Percentiles rank a stretch among this genome's conserved stretches.
Conservation (phyloP, 2,329 filamentous ascomycete species). For the Claviceps sp. region DNA sequence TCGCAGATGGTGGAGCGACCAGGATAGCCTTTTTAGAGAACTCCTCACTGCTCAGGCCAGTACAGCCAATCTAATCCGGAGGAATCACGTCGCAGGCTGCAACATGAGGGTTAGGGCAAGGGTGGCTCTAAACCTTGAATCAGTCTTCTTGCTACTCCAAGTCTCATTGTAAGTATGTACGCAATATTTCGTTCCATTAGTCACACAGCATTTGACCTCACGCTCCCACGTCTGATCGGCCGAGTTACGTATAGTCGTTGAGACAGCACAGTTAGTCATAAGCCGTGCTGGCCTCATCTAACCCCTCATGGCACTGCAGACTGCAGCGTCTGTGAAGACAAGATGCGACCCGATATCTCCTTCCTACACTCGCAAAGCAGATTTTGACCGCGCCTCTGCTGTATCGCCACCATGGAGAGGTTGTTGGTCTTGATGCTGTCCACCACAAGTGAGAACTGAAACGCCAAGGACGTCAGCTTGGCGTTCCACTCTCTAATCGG, state of each 20-base stretch:
- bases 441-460: background rate
- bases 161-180: background rate
- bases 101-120: slow-evolving; percentile 9
- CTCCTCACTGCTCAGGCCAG: slow-evolving; percentile 29
- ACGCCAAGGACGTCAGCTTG: background rate
- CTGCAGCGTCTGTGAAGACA: background rate
- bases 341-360: background rate
- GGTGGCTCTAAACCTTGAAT: background rate
- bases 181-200: no score
- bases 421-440: background rate
- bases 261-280: no score
- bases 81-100: slow-evolving; percentile 22
- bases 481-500: background rate
- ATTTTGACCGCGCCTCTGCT: background rate
- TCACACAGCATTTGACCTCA: background rate
- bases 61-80: slow-evolving; percentile 25
- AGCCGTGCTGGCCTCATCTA: no score
- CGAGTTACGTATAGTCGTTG: background rate
- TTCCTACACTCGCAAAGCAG: background rate
- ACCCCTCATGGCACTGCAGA: background rate
- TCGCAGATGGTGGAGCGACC: slow-evolving; percentile 45
- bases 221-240: background rate
- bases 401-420: background rate
- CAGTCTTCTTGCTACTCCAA: background rate
- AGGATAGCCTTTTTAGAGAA: slow-evolving; percentile 44